These are phyloP conservation scores for Chytriomyces confervae DNA, from an alignment of 192 early-diverging fungal genomes.

Conservation along the genomic window DNA sequence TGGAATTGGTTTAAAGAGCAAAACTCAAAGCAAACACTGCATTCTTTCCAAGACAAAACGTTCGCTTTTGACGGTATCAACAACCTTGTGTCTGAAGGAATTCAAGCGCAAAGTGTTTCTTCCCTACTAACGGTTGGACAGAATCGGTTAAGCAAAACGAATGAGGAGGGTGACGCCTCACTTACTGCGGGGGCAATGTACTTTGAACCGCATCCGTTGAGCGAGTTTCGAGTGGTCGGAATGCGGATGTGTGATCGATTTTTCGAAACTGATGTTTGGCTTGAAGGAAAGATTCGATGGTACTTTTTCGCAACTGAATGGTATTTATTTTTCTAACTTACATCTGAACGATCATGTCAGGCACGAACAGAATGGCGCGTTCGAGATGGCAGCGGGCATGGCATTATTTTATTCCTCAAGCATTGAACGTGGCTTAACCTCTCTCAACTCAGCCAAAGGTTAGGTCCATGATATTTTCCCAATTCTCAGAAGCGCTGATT, in stretches of 20 bases:
- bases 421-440: conserved; percentile 73
- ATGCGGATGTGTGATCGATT: conserved; percentile 63
- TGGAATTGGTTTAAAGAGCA: neutral
- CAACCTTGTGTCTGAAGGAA: neutral
- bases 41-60: neutral
- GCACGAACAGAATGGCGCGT: conserved; percentile 71
- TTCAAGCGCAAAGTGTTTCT: neutral
- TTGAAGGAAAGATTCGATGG: conserved; percentile 51
- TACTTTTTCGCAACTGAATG: conserved; percentile 8
- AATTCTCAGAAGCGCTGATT: conserved; percentile 29
- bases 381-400: conserved; percentile 85
- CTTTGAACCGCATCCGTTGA: neutral
- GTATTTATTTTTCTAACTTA: neutral
- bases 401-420: conserved; percentile 83
- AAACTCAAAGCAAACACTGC: too few relatives aligned
- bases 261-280: conserved; percentile 44
- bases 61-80: conserved; percentile 5
- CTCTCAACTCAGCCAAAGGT: conserved; percentile 58
- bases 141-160: too few relatives aligned
- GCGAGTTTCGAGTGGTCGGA: conserved; percentile 41
- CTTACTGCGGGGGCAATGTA: conserved; percentile 2
- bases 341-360: conserved; percentile 37
- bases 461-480: conserved; percentile 36
- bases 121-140: neutral
- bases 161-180: too few relatives aligned